Evolutionary conservation across 2,329 filamentous ascomycete species (phyloP).

Genomic region (Biscogniauxia sp.): DNA sequence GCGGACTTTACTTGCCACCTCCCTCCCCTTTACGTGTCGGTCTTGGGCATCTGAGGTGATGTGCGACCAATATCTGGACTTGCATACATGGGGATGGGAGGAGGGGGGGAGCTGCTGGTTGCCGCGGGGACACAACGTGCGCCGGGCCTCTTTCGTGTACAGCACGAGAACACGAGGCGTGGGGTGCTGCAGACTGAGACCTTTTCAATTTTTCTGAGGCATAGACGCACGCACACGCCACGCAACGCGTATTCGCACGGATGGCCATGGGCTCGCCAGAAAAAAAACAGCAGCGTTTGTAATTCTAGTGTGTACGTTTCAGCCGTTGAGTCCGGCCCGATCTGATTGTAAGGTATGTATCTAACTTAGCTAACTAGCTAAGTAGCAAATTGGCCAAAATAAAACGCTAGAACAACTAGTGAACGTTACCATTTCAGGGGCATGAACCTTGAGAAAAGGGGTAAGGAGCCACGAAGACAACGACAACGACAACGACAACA

Average conservation of each 20-base stretch:
- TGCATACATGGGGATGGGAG: too few relatives aligned
- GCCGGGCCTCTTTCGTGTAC: neutral
- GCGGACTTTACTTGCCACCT: neutral
- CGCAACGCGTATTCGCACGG: neutral
- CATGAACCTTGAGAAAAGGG: neutral
- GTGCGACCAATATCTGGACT: neutral
- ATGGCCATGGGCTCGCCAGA: neutral
- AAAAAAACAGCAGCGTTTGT: neutral
- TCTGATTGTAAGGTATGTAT: too few relatives aligned
- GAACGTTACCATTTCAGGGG: neutral
- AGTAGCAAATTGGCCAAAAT: neutral
- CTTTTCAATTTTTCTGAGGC: neutral
- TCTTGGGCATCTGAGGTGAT: neutral
- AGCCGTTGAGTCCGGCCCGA: neutral
- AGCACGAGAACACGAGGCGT: neutral
- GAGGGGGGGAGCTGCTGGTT: neutral
- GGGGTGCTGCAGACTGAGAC: neutral
- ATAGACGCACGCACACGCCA: neutral
- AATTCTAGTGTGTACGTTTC: neutral
- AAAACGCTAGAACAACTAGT: neutral
- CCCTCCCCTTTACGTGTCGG: neutral
- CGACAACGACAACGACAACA: too few relatives aligned
- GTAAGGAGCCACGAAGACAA: neutral
- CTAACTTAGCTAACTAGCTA: too few relatives aligned
- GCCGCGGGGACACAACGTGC: neutral